Base-by-base conservation (phyloP, 1,284 basidiomycete genomes). In the Cryptococcus hybrid region DNA sequence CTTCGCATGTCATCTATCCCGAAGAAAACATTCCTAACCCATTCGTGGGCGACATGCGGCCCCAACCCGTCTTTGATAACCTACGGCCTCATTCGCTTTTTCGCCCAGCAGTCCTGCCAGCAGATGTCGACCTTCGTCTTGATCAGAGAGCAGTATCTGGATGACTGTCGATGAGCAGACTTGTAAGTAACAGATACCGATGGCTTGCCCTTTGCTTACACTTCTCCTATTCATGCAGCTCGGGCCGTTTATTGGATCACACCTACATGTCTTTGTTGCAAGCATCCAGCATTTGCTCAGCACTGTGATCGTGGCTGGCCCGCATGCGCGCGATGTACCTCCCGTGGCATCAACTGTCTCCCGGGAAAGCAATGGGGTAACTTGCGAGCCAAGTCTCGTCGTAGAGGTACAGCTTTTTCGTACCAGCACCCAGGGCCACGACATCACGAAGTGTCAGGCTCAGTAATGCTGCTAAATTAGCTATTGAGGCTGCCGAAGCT, bases 1-100 rank as follows among this genome's bases (percentile, higher is more conserved):
- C 93, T 8, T 90, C 94, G 69, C 92, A 95, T 70, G 92, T 96
- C 13, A 82, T 94, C 58, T 95, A 93, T 74, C 86, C 96, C 46
- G 90, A 90, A 1, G 85, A 88, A 52, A 83, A 86, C 9, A 91
- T 95, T 57, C 89, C 58, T 3, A 74, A 74, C 50, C 70, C 69
- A 3, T 57, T 58, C 45, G 58, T 48, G n/a, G 52, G 49, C 2
- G 55, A 54, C 30, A 60, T 62, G 52, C 30, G 34, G 6, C 45
- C 40, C 39, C 69, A 73, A 49, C 69, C 70, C 43, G 51, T 57
- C 11, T 59, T 65, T 36, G 55, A 61, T 3, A 60, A 57, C 36
- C 35, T 69, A 12, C 59, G 62, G 4, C 37, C 65, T 24, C 52
- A 63, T 15, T 56, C 59, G n/a, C 57, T 76, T 1, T 68, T 61